Percentiles rank a stretch among this genome's conserved stretches.
Conservation (phyloP, 176 grass and related monocot genomes). For the Saccharum spontaneum region DNA sequence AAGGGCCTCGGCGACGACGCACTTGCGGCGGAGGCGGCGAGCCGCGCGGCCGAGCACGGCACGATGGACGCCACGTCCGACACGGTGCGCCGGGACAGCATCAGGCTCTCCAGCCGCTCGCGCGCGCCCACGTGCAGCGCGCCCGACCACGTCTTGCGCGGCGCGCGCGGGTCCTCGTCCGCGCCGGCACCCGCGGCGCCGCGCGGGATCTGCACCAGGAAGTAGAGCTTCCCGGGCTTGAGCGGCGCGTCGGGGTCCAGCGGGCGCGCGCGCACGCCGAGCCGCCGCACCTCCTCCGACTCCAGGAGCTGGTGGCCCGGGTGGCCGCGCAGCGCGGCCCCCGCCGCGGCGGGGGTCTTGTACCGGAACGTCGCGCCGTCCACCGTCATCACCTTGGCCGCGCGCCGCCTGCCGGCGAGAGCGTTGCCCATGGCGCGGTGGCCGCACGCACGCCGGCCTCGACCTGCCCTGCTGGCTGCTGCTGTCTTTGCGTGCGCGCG, state of each 20-base stretch:
- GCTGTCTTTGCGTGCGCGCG: background rate
- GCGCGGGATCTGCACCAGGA: conserved; percentile 74
- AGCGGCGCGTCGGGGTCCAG: conserved; percentile 72
- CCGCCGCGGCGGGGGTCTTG: conserved; percentile 55
- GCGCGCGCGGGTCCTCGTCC: conserved; percentile 30
- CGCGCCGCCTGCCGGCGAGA: conserved; percentile 53
- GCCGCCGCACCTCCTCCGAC: conserved; percentile 74
- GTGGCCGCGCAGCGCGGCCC: conserved; percentile 59
- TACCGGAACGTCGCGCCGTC: conserved; percentile 77
- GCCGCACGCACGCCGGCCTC: background rate
- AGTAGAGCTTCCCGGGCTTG: conserved; percentile 89
- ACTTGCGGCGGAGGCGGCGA: background rate
- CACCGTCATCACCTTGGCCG: conserved; percentile 94
- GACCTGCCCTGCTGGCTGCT: background rate
- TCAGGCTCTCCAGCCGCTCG: conserved; percentile 89
- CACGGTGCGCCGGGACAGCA: conserved; percentile 79
- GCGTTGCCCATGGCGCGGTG: conserved; percentile 67
- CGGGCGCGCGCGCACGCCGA: conserved; percentile 63
- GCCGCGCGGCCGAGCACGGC: background rate
- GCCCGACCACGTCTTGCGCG: conserved; percentile 77
- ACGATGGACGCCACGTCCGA: conserved; percentile 60
- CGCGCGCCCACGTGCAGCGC: conserved; percentile 72
- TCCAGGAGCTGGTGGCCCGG: conserved; percentile 78
- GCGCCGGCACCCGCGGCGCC: background rate
- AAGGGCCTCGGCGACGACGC: background rate